Evolutionary conservation across 805 yeast species (phyloP), one percentile per base, ranked within the genome.

Genomic region (Schwanniomyces pseudopolymorphus): DNA sequence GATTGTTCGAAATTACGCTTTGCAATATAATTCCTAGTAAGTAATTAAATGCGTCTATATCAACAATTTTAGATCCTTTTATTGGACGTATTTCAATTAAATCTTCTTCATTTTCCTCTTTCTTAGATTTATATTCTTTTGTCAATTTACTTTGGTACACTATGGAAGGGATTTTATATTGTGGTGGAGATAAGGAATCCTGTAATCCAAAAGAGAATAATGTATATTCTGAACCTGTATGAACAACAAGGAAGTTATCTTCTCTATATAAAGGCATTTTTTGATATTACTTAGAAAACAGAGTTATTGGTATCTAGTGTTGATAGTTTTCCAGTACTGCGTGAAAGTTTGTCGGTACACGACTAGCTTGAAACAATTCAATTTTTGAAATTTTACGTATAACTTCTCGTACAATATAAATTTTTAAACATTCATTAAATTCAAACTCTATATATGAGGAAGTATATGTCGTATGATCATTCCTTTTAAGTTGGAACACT

Each of bases 161-260:
- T 33, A 74, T 73, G 0, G 96, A 83, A n/a, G 96, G 96, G 24
- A 90, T 72, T 46, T 81, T 80, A 52, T 78, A 79, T 21, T 83
- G 79, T 1, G 97, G 96, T 1, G 94, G 89, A 7, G 86, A 69
- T 50, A 88, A 75, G 1, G 87, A 73, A 44, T 80, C 84, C 55
- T 86, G 95, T 22, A 91, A 71, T 2, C 97, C 97, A 61, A 87
- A 83, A 54, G 86, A 87, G 24, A 88, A 87, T 44, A 85, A 70
- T 0, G 97, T 89, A 44, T 77, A 69, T 44, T 70, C 72, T 2
- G 96, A 85, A 24, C 97, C 96, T 1, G 96, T 88, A 45, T 89
- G 84, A 24, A 91, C 78, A 24, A 91, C 78, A 21, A 73, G 61
- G 51, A 69, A 72, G 59, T 61, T 67, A 42, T 73, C 77, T 56